A percentile compares a stretch with the other conserved stretches of the same genome.
phyloP scores from a whole-genome alignment of 352 stramenopile species.

The Pythium guiyangense region DNA sequence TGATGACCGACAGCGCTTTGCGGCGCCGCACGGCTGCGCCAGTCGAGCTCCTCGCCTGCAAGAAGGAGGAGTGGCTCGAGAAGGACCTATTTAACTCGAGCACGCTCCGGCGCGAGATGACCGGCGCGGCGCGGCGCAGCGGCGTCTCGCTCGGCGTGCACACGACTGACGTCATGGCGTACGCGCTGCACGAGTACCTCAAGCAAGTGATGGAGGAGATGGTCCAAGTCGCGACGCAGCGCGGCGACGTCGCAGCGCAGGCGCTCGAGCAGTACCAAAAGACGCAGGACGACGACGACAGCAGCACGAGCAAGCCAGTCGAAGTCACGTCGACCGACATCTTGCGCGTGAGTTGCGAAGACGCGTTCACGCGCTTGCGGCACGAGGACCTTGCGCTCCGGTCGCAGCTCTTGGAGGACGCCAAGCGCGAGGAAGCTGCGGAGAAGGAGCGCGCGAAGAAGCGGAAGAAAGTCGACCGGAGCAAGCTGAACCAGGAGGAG shows the following conservation, averaged over 20 bases:
- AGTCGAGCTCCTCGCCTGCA: constrained; percentile 47
- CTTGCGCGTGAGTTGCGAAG: constrained; percentile 79
- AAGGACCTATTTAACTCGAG: constrained; percentile 80
- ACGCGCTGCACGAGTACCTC: constrained; percentile 79
- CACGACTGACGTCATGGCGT: constrained; percentile 77
- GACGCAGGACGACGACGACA: constrained; percentile 20
- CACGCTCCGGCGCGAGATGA: constrained; percentile 56
- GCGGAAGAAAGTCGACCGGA: constrained; percentile 82
- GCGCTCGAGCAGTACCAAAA: constrained; percentile 46
- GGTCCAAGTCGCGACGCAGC: constrained; percentile 76
- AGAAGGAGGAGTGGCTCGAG: constrained; percentile 76
- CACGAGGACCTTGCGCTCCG: constrained; percentile 65
- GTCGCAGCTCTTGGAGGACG: constrained; percentile 64
- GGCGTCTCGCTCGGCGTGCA: constrained; percentile 51
- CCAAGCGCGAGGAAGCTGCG: constrained; percentile 63
- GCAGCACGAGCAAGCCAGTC: constrained; percentile 12
- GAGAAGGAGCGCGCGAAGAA: constrained; percentile 84
- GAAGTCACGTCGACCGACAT: constrained; percentile 78
- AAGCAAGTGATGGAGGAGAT: constrained; percentile 87
- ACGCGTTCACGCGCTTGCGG: constrained; percentile 61
- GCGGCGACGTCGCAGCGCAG: constrained; percentile 46
- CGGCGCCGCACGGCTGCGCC: constrained; percentile 10
- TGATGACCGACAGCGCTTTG: constrained; percentile 56
- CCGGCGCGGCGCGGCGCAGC: constrained; percentile 31
- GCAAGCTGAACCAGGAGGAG: constrained; percentile 72